phyloP scores from a whole-genome alignment of 371 early-diverging fungal species.

The Mucor lusitanicus region DNA sequence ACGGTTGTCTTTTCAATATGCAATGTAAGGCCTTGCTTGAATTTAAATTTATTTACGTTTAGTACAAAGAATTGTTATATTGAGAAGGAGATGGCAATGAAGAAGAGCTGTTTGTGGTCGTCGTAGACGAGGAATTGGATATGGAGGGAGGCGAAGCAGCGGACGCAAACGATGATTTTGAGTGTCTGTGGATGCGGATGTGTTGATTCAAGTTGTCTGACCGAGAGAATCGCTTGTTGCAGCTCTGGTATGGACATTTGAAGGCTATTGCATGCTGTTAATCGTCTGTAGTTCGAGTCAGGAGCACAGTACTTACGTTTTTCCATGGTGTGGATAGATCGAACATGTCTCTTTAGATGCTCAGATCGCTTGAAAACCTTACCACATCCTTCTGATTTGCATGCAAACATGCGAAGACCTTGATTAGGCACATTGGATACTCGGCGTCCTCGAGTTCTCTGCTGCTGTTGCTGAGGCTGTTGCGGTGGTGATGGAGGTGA shows the following conservation, averaged over 20 bases:
- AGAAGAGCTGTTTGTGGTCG: neutral
- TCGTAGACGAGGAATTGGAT: slow-evolving; percentile 1
- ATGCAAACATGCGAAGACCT: slow-evolving; percentile 49
- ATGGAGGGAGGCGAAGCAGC: neutral
- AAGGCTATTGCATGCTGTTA: slow-evolving; percentile 5
- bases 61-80: neutral
- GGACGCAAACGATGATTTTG: neutral
- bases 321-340: slow-evolving; percentile 65
- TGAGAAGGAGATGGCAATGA: neutral
- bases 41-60: neutral
- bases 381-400: slow-evolving; percentile 56
- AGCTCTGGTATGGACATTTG: slow-evolving; percentile 20
- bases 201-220: slow-evolving; percentile 31
- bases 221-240: slow-evolving; percentile 25
- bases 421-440: slow-evolving; percentile 47
- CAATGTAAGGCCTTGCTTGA: neutral
- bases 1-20: neutral
- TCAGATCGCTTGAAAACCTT: slow-evolving; percentile 66
- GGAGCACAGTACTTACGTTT: slow-evolving; percentile 52
- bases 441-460: slow-evolving; percentile 54
- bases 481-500: slow-evolving; percentile 19
- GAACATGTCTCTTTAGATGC: slow-evolving; percentile 64
- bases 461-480: slow-evolving; percentile 18
- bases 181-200: slow-evolving; percentile 26
- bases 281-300: neutral